phyloP scores from a whole-genome alignment of 2,329 filamentous ascomycete species.

The Talaromyces albobiverticillius region DNA sequence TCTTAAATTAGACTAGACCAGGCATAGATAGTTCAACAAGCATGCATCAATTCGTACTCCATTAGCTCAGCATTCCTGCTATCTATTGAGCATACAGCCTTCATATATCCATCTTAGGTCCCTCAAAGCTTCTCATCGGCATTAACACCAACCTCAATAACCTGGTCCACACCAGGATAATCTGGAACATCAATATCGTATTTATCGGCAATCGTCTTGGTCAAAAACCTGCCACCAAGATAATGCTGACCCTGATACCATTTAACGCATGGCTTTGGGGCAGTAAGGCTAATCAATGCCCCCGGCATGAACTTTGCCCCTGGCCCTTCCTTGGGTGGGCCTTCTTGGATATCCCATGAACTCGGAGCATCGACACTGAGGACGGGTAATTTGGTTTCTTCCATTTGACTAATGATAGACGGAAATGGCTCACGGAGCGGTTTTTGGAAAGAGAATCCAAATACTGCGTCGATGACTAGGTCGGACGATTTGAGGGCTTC shows the following conservation, averaged over 20 bases:
- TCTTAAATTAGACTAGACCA: background rate
- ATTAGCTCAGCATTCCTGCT: background rate
- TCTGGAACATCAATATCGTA: slow-evolving; percentile 79
- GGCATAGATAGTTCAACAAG: slow-evolving; percentile 7
- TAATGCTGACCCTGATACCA: slow-evolving; percentile 88
- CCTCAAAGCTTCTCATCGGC: slow-evolving; percentile 32
- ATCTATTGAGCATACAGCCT: too few relatives aligned
- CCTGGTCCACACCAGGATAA: slow-evolving; percentile 84
- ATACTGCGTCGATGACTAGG: slow-evolving; percentile 88
- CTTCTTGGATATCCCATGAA: slow-evolving; percentile 88
- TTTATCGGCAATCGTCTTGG: slow-evolving; percentile 73
- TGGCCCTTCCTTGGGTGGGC: slow-evolving; percentile 72
- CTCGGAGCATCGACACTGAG: slow-evolving; percentile 90
- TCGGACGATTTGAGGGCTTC: slow-evolving; percentile 65
- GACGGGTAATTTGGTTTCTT: slow-evolving; percentile 70
- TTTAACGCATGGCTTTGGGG: slow-evolving; percentile 84
- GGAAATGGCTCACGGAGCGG: slow-evolving; percentile 92
- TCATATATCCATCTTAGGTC: background rate
- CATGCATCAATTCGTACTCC: slow-evolving; percentile 1
- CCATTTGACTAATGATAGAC: slow-evolving; percentile 72
- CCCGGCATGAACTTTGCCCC: slow-evolving; percentile 78
- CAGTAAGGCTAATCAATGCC: slow-evolving; percentile 82
- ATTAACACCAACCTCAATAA: slow-evolving; percentile 67
- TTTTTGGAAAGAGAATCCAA: slow-evolving; percentile 91
- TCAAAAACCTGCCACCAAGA: slow-evolving; percentile 85